Conservation (phyloP, 805 yeast species). For the Candida saitoana region DNA sequence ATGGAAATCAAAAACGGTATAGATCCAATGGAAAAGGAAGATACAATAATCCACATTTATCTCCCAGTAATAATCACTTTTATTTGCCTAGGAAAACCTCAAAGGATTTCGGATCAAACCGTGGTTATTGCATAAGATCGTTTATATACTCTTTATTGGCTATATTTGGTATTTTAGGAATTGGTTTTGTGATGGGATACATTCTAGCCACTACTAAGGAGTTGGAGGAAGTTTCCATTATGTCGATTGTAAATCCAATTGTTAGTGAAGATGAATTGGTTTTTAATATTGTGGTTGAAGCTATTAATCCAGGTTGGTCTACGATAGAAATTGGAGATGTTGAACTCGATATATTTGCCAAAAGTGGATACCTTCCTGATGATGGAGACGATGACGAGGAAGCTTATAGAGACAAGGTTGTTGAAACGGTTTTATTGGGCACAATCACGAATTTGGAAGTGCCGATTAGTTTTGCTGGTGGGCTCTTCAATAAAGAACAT, state of each 20-base stretch:
- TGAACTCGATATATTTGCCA: conserved; percentile 83
- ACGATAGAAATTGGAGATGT: conserved; percentile 58
- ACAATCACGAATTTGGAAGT: conserved; percentile 62
- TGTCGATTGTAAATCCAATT: conserved; percentile 62
- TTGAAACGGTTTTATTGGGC: conserved; percentile 75
- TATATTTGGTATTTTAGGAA: conserved; percentile 49
- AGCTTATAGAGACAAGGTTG: conserved; percentile 7
- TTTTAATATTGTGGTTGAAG: conserved; percentile 72
- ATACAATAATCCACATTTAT: conserved; percentile 16
- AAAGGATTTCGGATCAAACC: conserved; percentile 7
- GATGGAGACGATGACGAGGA: conserved; percentile 8
- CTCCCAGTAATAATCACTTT: conserved; percentile 22
- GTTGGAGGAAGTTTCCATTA: conserved; percentile 59
- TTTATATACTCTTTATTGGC: conserved; percentile 42
- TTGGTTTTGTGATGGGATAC: conserved; percentile 82
- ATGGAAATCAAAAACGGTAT: conserved; percentile 6
- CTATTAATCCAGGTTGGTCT: conserved; percentile 84
- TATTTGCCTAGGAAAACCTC: conserved; percentile 30
- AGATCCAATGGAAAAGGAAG: conserved; percentile 8
- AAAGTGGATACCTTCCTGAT: conserved; percentile 46
- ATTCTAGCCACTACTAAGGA: conserved; percentile 84
- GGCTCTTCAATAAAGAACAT: conserved; percentile 61
- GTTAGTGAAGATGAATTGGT: conserved; percentile 82
- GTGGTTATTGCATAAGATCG: conserved; percentile 23
- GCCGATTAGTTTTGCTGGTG: conserved; percentile 72